phyloP scores from a whole-genome alignment of 1,139 yeast genomes.

The Blastobotrys capitulatus region DNA sequence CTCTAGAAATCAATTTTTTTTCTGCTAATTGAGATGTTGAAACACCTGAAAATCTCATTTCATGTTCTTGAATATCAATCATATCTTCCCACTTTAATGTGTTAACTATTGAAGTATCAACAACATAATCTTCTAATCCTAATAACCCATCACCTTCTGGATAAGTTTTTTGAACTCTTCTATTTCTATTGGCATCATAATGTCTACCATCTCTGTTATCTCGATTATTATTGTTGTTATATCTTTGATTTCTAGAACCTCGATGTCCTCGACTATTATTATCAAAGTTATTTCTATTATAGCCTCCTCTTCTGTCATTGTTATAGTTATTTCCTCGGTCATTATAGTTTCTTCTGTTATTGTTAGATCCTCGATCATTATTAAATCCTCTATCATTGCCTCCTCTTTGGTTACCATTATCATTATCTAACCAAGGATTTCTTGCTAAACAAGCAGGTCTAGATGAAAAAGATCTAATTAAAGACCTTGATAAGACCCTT shows the following conservation, averaged over 20 bases:
- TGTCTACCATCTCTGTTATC: neutral
- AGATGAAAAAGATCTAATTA: neutral
- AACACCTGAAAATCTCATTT: conserved; percentile 29
- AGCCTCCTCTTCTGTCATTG: neutral
- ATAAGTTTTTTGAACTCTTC: neutral
- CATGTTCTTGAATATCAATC: conserved; percentile 10
- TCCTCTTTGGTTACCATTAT: neutral
- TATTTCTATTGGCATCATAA: neutral
- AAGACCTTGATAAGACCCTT: neutral
- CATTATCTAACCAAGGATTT: neutral
- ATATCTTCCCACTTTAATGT: conserved; percentile 22
- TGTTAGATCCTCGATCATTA: too few species aligned
- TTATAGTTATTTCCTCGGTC: neutral
- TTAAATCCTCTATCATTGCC: neutral
- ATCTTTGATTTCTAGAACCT: neutral
- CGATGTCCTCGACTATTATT: neutral
- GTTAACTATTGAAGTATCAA: conserved; percentile 18
- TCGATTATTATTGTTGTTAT: neutral
- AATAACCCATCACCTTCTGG: conserved; percentile 31
- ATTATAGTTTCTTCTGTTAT: neutral
- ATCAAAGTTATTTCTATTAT: neutral
- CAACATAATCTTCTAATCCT: conserved; percentile 31
- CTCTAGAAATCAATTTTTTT: conserved; percentile 28
- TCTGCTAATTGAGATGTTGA: conserved; percentile 29
- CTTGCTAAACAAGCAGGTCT: neutral